phyloP scores from a whole-genome alignment of 129 eudicot species.

The Tanacetum coccineum region DNA sequence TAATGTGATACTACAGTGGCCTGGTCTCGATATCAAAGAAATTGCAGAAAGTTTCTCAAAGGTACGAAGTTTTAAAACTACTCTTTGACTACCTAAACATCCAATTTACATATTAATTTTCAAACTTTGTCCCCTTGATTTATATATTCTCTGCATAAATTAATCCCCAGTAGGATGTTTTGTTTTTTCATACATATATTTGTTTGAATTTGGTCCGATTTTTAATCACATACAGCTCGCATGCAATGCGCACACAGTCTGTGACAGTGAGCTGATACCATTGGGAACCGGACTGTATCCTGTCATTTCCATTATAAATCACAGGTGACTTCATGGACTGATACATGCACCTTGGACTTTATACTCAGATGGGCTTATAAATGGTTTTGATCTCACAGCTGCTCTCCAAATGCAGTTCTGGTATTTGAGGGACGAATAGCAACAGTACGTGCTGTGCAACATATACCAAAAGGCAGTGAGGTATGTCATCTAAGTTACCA shows the following conservation, averaged over 20 bases:
- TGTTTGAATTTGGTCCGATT: constrained; percentile 16
- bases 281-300: constrained; percentile 91
- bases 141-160: constrained; percentile 2
- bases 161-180: neutral
- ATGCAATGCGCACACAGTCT: constrained; percentile 90
- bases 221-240: constrained; percentile 60
- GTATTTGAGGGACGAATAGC: constrained; percentile 87
- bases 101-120: neutral
- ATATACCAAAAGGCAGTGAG: constrained; percentile 87
- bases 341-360: neutral
- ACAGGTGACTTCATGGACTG: constrained; percentile 51
- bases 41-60: constrained; percentile 84
- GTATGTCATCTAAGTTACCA: constrained; percentile 34
- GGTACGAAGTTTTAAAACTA: constrained; percentile 41
- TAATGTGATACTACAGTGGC: constrained; percentile 70
- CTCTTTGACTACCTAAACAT: constrained; percentile 10
- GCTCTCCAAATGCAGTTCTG: constrained; percentile 88
- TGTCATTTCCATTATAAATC: constrained; percentile 76
- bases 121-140: constrained; percentile 2
- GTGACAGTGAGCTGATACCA: constrained; percentile 89
- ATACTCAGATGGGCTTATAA: constrained; percentile 16
- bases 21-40: constrained; percentile 67
- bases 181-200: neutral
- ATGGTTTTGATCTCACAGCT: constrained; percentile 49
- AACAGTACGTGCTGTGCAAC: constrained; percentile 78